Conservation (phyloP, 768 basidiomycete species). For the Panus rudis region DNA sequence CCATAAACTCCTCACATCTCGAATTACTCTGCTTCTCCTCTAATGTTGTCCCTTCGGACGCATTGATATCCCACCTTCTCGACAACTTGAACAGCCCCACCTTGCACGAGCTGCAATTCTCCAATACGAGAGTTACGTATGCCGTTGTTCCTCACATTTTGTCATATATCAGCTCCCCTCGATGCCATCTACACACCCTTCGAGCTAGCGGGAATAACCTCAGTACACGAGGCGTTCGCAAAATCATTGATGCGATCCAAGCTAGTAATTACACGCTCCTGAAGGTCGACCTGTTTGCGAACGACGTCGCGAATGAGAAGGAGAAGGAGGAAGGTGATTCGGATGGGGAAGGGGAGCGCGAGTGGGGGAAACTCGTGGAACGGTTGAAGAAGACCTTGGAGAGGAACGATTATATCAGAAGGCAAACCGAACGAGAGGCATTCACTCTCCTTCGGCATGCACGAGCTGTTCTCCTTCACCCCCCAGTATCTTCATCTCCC, state of each 20-base stretch:
- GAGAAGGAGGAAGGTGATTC: conserved; percentile 17
- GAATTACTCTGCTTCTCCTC: conserved; percentile 44
- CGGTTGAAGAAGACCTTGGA: conserved; percentile 27
- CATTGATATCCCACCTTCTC: conserved; percentile 44
- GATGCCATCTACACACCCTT: conserved; percentile 42
- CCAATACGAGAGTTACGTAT: conserved; percentile 28
- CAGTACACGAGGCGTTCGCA: conserved; percentile 35
- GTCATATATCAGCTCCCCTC: conserved; percentile 43
- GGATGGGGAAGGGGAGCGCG: conserved; percentile 17
- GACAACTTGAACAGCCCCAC: conserved; percentile 38
- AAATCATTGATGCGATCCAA: conserved; percentile 40
- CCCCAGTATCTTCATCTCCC: conserved; percentile 7
- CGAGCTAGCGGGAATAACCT: conserved; percentile 52
- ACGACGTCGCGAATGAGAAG: conserved; percentile 23
- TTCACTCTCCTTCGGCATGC: conserved; percentile 43
- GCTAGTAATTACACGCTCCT: conserved; percentile 39
- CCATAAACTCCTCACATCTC: conserved; percentile 50
- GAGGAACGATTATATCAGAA: conserved; percentile 38
- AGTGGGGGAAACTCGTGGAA: conserved; percentile 26
- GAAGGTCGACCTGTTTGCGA: conserved; percentile 45
- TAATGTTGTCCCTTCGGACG: conserved; percentile 43
- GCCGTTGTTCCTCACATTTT: conserved; percentile 31
- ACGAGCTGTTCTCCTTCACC: conserved; percentile 42
- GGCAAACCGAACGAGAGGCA: conserved; percentile 37
- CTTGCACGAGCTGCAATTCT: conserved; percentile 51